A percentile compares a stretch with the other conserved stretches of the same genome.
Evolutionary conservation across 805 yeast genomes (phyloP).

Genomic region (Schwanniomyces pseudopolymorphus): DNA sequence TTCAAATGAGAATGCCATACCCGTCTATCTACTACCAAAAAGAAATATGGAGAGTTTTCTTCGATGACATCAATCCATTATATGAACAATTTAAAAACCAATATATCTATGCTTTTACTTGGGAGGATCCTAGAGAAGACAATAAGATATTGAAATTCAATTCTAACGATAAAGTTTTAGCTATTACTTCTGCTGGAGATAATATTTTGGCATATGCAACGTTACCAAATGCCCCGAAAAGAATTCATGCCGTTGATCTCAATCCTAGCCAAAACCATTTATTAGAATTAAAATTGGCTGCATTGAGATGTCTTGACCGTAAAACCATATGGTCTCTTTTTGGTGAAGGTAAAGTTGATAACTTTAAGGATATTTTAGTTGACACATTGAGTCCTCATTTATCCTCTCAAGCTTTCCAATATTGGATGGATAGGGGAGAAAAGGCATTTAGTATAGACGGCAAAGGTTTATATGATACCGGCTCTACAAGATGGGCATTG

Average conservation of each 20-base stretch:
- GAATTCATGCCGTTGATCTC: conserved; percentile 82
- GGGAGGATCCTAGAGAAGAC: conserved; percentile 91
- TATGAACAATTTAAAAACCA: conserved; percentile 74
- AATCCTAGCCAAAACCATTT: conserved; percentile 83
- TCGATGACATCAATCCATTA: conserved; percentile 66
- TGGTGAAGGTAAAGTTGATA: conserved; percentile 67
- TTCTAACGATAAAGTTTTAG: conserved; percentile 69
- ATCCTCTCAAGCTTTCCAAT: conserved; percentile 80
- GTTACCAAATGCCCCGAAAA: conserved; percentile 67
- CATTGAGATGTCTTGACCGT: conserved; percentile 54
- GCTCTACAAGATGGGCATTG: conserved; percentile 84
- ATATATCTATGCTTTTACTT: conserved; percentile 83
- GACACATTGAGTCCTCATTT: conserved; percentile 62
- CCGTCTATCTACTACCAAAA: conserved; percentile 80
- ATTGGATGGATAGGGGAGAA: conserved; percentile 68
- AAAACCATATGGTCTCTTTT: conserved; percentile 72
- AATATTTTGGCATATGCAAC: conserved; percentile 73
- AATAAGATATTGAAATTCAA: conserved; percentile 60
- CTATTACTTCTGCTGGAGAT: conserved; percentile 87
- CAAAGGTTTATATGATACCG: conserved; percentile 73
- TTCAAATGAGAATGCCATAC: conserved; percentile 65
- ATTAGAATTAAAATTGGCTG: conserved; percentile 74
- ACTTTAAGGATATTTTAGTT: conserved; percentile 46
- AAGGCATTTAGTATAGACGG: conserved; percentile 55
- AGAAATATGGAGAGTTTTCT: conserved; percentile 77